Evolutionary conservation across 768 basidiomycete species (phyloP).

Genomic region (Lactifluus hygrophoroides): DNA sequence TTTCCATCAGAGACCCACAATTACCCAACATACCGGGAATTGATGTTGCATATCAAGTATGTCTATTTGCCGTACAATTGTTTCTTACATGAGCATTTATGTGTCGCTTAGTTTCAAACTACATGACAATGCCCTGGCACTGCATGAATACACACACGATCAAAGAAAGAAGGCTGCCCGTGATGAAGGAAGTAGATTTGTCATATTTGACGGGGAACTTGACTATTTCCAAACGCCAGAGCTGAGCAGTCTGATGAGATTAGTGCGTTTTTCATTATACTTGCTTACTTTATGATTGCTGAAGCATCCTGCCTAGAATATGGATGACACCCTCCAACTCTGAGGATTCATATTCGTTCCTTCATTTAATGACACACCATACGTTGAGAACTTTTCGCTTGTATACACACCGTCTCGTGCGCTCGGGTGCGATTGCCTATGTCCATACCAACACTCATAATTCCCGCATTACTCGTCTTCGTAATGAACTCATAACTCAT

Average conservation of each 20-base stretch:
- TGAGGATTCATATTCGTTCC: no score
- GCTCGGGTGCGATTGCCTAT: no score
- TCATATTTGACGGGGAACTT: slow-evolving; percentile 10
- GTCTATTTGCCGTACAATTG: neutral
- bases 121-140: neutral
- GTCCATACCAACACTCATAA: no score
- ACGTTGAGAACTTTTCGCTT: no score
- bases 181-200: neutral
- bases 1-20: slow-evolving; percentile 1
- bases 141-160: slow-evolving; percentile 6
- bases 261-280: neutral
- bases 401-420: no score
- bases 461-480: no score
- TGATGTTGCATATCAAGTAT: slow-evolving; percentile 18
- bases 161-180: neutral
- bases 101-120: neutral
- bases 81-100: neutral
- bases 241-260: slow-evolving; percentile 10
- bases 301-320: neutral
- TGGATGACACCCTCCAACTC: neutral
- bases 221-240: slow-evolving; percentile 12
- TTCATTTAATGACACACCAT: no score
- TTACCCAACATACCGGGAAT: neutral
- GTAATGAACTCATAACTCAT: no score
- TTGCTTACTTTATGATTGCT: neutral